Evolutionary conservation across 169 alveolate species (phyloP).

Genomic region (Fabrea salina): DNA sequence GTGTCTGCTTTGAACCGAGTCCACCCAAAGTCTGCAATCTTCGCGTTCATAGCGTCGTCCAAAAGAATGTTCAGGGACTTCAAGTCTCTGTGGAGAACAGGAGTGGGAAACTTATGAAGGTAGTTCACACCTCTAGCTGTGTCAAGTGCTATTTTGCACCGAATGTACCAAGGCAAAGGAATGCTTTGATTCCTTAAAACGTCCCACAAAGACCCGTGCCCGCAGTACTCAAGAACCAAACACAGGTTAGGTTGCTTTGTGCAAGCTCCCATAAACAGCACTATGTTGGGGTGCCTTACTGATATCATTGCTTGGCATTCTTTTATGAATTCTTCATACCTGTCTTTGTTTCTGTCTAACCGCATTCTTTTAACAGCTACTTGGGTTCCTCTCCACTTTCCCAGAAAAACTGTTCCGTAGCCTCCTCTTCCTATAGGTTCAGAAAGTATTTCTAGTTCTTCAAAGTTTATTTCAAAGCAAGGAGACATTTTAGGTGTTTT

Average conservation of each 20-base stretch:
- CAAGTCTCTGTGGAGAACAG: conserved; percentile 79
- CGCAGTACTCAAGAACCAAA: conserved; percentile 68
- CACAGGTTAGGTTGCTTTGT: conserved; percentile 71
- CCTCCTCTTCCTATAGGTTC: conserved; percentile 79
- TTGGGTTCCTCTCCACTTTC: conserved; percentile 80
- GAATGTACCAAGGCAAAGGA: conserved; percentile 61
- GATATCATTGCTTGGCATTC: conserved; percentile 82
- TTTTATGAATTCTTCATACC: conserved; percentile 71
- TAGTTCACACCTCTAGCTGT: conserved; percentile 77
- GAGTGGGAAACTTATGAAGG: conserved; percentile 70
- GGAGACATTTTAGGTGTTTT: conserved; percentile 40
- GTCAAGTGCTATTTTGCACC: conserved; percentile 69
- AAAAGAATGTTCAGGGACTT: conserved; percentile 75
- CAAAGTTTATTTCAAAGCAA: conserved; percentile 58
- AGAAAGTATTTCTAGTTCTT: conserved; percentile 57
- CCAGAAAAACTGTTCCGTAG: conserved; percentile 79
- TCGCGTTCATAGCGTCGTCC: conserved; percentile 69
- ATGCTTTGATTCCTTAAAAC: conserved; percentile 49
- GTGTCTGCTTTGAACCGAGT: conserved; percentile 21
- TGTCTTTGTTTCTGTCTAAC: conserved; percentile 42
- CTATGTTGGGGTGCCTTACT: conserved; percentile 82
- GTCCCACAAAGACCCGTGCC: conserved; percentile 72
- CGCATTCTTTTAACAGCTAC: conserved; percentile 83
- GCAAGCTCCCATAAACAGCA: conserved; percentile 85
- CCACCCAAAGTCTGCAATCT: conserved; percentile 83